A percentile compares a stretch with the other conserved stretches of the same genome.
Evolutionary conservation across 2,329 filamentous ascomycete species (phyloP).

Genomic region (Aspergillus proliferans): DNA sequence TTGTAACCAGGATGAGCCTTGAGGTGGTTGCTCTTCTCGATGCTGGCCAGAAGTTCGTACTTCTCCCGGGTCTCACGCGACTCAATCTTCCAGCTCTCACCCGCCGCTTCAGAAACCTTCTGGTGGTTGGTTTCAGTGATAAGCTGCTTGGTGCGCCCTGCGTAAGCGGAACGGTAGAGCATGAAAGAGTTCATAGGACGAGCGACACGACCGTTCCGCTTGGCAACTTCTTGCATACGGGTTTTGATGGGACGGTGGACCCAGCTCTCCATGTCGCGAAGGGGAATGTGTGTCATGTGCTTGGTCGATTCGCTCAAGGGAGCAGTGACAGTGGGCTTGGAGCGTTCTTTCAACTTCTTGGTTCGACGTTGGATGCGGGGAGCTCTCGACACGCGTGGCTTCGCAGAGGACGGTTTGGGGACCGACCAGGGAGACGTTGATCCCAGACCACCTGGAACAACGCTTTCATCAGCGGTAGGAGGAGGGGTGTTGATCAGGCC

Average conservation of each 20-base stretch:
- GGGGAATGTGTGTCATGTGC: conserved; percentile 46
- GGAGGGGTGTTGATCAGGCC: conserved; percentile 19
- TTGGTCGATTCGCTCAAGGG: conserved; percentile 25
- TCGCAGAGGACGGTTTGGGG: conserved; percentile 9
- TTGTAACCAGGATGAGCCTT: conserved; percentile 87
- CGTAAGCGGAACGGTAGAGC: conserved; percentile 89
- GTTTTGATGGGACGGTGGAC: conserved; percentile 65
- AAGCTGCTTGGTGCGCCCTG: conserved; percentile 76
- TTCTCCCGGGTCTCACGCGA: conserved; percentile 63
- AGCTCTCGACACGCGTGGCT: conserved; percentile 8
- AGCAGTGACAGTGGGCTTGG: conserved; percentile 7
- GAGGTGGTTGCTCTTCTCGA: conserved; percentile 79
- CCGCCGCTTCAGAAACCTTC: conserved; percentile 80
- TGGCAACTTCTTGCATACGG: conserved; percentile 61
- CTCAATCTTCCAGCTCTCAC: conserved; percentile 79
- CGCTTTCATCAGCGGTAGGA: conserved; percentile 15
- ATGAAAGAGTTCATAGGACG: conserved; percentile 98
- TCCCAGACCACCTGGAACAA: conserved; percentile 5
- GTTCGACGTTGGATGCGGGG: conserved; percentile 8
- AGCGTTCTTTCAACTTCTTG: conserved; percentile 5
- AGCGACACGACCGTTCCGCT: conserved; percentile 72
- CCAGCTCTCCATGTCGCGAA: conserved; percentile 74
- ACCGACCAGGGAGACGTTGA: conserved; percentile 15
- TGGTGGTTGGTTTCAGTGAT: conserved; percentile 88
- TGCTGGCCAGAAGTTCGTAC: conserved; percentile 71